Percentiles rank a stretch among this genome's conserved stretches.
These are phyloP conservation scores for Suillus subalutaceus DNA, from an alignment of 768 basidiomycete genomes.

Conservation along the genomic window DNA sequence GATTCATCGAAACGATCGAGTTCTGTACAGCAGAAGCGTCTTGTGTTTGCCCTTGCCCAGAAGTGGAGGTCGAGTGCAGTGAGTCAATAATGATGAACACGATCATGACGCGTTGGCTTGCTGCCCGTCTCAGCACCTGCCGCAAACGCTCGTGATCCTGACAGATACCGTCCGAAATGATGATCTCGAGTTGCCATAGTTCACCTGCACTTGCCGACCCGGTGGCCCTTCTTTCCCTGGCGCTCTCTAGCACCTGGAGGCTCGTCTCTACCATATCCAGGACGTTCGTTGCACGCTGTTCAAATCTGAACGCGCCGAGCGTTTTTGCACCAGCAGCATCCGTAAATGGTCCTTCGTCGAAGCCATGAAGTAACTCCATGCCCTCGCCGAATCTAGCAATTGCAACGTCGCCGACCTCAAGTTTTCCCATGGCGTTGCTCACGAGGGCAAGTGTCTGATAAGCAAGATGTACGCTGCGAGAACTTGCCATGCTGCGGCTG, in stretches of 20 bases:
- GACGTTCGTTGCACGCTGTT: constrained; percentile 89
- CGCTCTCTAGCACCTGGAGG: constrained; percentile 71
- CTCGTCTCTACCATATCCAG: constrained; percentile 80
- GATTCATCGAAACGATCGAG: constrained; percentile 93
- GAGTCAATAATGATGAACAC: constrained; percentile 97
- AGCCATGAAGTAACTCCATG: constrained; percentile 88
- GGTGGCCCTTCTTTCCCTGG: constrained; percentile 68
- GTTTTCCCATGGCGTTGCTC: constrained; percentile 83
- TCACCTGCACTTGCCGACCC: constrained; percentile 62
- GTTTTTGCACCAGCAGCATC: constrained; percentile 81
- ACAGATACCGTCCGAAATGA: constrained; percentile 99
- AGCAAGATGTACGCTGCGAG: constrained; percentile 71
- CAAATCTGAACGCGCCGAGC: constrained; percentile 84
- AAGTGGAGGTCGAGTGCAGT: constrained; percentile 53
- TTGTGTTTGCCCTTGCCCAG: constrained; percentile 8
- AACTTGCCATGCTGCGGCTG: constrained; percentile 82
- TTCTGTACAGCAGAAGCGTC: constrained; percentile 43
- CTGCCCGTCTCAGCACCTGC: constrained; percentile 78
- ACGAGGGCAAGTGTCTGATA: constrained; percentile 93
- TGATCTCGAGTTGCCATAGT: constrained; percentile 97
- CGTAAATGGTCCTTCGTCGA: constrained; percentile 79
- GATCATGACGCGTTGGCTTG: constrained; percentile 90
- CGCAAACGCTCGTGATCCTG: constrained; percentile 91
- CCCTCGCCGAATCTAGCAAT: constrained; percentile 88
- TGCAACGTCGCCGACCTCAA: constrained; percentile 94